Base-by-base conservation (phyloP, 2,329 filamentous ascomycete genomes). In the Nannizziopsis arthrosporioides region DNA sequence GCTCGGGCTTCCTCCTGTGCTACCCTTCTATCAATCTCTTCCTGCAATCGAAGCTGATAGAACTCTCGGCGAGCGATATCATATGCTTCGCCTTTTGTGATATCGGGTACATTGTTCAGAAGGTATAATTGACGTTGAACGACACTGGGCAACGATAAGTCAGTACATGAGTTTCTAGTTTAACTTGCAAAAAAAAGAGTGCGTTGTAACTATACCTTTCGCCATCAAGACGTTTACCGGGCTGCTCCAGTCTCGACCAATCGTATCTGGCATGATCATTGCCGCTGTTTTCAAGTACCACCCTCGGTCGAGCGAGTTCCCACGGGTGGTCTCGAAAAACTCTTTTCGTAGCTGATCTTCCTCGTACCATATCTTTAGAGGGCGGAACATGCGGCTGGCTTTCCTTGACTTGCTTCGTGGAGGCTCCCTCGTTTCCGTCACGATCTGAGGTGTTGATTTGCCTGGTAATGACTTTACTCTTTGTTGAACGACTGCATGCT, bases 291-390 rank as follows among this genome's bases (percentile, higher is more conserved):
- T 98, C 92, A 8, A 96, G 70, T 41, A 98, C 73, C 50, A 94
- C 74, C 56, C 86, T 77, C 47, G 92, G 92, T 53, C 90, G 77
- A 14, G 92, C 92, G 61, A 98, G 71, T 68, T 98, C 92, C 92
- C 92, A 98, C 4, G 92, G 92, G 64, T 98, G 92, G 65, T 98
- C 90, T 60, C 76, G 80, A 72, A 85, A 70, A 96, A 98, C 22
- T 81, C 78, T 56, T 69, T 73, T 54, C 92, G 82, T 60, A 98
- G 73, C 51, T 71, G 68, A 67, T 98, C 92, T 65, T 98, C 92
- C 51, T 84, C 78, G 63, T 92, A 95, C 47, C 70, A 71, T 54
- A 98, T 81, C 50, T 73, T 69, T 55, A 88, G 77, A 1, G 92
- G 92, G 57, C 81, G 79, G 72, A 89, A 96, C 58, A 94, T 70